A percentile compares a stretch with the other conserved stretches of the same genome.
These are phyloP conservation scores for Acacia crassicarpa DNA, from an alignment of 306 rosid genomes.

Conservation along the genomic window DNA sequence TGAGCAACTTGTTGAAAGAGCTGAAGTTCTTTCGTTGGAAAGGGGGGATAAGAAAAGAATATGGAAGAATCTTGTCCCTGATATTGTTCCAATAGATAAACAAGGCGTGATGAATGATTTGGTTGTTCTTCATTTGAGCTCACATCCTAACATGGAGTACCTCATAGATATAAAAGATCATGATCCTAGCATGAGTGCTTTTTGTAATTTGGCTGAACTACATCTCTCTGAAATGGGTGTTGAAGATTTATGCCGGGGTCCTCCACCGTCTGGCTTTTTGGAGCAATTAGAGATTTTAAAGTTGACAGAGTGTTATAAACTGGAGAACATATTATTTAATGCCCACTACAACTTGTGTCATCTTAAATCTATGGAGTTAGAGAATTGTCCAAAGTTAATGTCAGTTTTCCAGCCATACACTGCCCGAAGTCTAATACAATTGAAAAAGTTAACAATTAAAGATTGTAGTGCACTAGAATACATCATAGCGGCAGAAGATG, in stretches of 20 bases:
- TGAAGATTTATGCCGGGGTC: background rate
- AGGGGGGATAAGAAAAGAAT: background rate
- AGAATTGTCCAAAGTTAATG: background rate
- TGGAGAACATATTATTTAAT: background rate
- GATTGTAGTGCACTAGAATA: background rate
- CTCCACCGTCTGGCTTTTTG: background rate
- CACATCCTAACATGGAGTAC: background rate
- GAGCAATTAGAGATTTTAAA: background rate
- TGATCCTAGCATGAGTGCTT: background rate
- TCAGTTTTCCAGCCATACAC: background rate
- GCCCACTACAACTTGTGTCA: background rate
- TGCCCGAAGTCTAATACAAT: conserved; percentile 1
- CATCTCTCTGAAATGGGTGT: background rate
- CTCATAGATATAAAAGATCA: background rate
- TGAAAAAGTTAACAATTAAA: background rate
- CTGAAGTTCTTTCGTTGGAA: background rate
- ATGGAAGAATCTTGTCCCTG: conserved; percentile 28
- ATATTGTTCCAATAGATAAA: background rate
- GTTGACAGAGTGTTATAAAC: background rate
- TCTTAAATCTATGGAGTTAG: background rate
- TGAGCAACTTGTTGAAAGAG: background rate
- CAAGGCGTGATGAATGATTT: background rate
- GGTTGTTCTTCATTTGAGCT: background rate
- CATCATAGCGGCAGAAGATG: background rate
- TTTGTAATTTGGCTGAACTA: background rate